Evolutionary conservation across 768 basidiomycete genomes (phyloP), one percentile per base, ranked within the genome.

Genomic region (Melanogaster broomeanus): DNA sequence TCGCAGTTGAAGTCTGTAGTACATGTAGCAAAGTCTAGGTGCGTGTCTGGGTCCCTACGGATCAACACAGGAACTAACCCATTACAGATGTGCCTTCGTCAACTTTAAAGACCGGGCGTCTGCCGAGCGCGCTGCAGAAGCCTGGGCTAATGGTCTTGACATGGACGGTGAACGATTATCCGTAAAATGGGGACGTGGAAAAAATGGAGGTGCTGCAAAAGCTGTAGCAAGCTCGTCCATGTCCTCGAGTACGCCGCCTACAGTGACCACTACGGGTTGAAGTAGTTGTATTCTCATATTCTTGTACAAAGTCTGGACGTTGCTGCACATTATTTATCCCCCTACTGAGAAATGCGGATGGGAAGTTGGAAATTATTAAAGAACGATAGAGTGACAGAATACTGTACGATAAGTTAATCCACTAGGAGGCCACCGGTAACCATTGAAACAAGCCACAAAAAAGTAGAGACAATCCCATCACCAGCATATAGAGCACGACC

Each of bases 91-190:
- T 71, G 97, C 96, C 1, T 99, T 99, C 69, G 80, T 97, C 47
- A 98, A 98, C 69, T 98, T 98, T 75, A 85, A 80, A 59, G 83
- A 88, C 48, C 81, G 97, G 18, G 63, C 76, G 6, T 76, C 82
- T n/a, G 95, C 97, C 15, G 97, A 99, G 71, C 74, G 76, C 15
- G 93, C 91, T 0, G 95, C 95, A 0, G 83, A 90, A 56, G 86
- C 88, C 10, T 93, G 95, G 84, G 83, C 92, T n/a, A 85, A 86
- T 55, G 94, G 95, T 2, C 74, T 98, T 10, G 95, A 96, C 58
- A 76, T 98, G 22, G 87, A 92, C 25, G 88, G 84, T 1, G 84
- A 87, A 64, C 76, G 74, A 30, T 80, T 88, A 10, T 74, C 79
- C 40, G 80, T 96, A 24, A 90, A 87, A 58, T 99, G 96, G 96